These are phyloP conservation scores for grape (Vitis vinifera) DNA, from an alignment of 164 flowering plant genomes.

Conservation along the genomic window ASM3070453v1 NC_081812.1:18312501-18313000, in stretches of 20 bases:
- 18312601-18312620: conserved; percentile 76
- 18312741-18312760: conserved; percentile 44
- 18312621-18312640: conserved; percentile 74
- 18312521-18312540: conserved; percentile 44
- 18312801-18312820: conserved; percentile 59
- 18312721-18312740: conserved; percentile 15
- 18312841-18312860: conserved; percentile 65
- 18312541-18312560: conserved; percentile 65
- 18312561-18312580: conserved; percentile 32
- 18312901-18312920: conserved; percentile 49
- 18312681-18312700: conserved; percentile 54
- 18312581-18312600: conserved; percentile 55
- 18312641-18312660: conserved; percentile 61
- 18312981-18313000: too few species aligned
- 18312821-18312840: conserved; percentile 56
- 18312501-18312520: conserved; percentile 47
- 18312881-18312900: conserved; percentile 49
- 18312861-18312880: conserved; percentile 72
- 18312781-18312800: conserved; percentile 74
- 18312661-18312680: conserved; percentile 61
- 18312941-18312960: too few species aligned
- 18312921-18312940: conserved; percentile 4
- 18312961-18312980: too few species aligned
- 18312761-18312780: conserved; percentile 70
- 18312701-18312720: conserved; percentile 56